These are phyloP conservation scores for Elongisporangium anandrum DNA, from an alignment of 352 stramenopile species.

Conservation along the genomic window DNA sequence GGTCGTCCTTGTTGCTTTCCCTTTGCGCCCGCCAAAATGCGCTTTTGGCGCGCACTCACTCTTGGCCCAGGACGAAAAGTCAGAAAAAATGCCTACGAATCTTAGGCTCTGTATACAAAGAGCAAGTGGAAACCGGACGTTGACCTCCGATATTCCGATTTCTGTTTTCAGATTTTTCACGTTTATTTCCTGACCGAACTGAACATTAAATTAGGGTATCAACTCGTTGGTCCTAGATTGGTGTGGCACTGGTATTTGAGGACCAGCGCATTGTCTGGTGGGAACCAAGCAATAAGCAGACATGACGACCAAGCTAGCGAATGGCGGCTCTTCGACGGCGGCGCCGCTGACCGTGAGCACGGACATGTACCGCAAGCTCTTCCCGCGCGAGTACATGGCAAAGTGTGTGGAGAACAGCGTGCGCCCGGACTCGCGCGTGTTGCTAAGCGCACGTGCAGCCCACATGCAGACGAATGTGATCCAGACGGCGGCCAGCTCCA, in stretches of 20 bases:
- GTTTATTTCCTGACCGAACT: not conserved
- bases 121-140: not conserved
- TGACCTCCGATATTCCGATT: not conserved
- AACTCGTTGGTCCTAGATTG: not conserved
- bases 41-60: not conserved
- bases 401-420: conserved; percentile 59
- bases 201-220: not conserved
- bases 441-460: conserved; percentile 40
- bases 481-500: conserved; percentile 59
- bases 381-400: conserved; percentile 62
- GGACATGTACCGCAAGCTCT: conserved; percentile 74
- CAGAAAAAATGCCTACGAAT: not conserved
- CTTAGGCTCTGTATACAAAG: not conserved
- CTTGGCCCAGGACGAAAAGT: not conserved
- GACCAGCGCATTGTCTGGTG: not conserved
- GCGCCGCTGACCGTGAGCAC: conserved; percentile 49
- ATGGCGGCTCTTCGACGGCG: conserved; percentile 1
- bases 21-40: not conserved
- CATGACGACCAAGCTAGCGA: not conserved
- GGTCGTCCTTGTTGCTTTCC: not conserved
- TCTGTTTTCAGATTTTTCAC: not conserved
- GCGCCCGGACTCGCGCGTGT: conserved; percentile 49
- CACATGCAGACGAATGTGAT: conserved; percentile 66
- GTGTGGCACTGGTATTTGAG: not conserved
- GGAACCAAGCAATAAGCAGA: not conserved